A percentile compares a stretch with the other conserved stretches of the same genome.
Conservation (phyloP, 495 filamentous ascomycete species). For the Mytilinidion resinicola region DNA sequence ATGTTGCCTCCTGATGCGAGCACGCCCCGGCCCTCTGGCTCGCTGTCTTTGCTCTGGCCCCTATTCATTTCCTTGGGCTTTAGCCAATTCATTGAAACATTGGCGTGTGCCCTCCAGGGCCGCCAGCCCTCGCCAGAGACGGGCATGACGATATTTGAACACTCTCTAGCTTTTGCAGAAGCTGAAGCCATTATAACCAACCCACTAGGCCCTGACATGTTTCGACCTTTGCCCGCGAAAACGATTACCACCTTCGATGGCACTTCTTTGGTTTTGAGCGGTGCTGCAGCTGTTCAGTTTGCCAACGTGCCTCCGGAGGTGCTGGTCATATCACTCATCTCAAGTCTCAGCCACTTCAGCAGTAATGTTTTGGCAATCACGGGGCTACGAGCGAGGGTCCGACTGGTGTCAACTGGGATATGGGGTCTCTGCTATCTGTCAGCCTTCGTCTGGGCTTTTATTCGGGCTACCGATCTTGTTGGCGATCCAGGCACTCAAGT, state of each 20-base stretch:
- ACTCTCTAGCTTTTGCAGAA: constrained; percentile 93
- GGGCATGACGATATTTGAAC: constrained; percentile 94
- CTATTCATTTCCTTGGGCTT: constrained; percentile 75
- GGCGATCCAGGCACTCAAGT: constrained; percentile 22
- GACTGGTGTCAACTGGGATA: constrained; percentile 76
- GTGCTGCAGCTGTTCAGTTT: constrained; percentile 42
- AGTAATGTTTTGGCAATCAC: constrained; percentile 77
- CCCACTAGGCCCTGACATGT: constrained; percentile 63
- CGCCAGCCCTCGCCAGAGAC: constrained; percentile 72
- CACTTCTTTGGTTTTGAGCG: constrained; percentile 27
- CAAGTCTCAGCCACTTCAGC: constrained; percentile 78
- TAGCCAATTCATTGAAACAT: constrained; percentile 80
- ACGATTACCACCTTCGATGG: constrained; percentile 14
- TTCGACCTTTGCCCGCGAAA: constrained; percentile 12
- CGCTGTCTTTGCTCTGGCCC: constrained; percentile 79
- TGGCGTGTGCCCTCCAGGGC: constrained; percentile 87
- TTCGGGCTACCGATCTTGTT: constrained; percentile 19
- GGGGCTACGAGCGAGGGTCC: constrained; percentile 66
- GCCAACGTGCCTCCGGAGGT: constrained; percentile 86
- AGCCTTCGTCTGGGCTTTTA: constrained; percentile 64
- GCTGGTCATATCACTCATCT: constrained; percentile 78
- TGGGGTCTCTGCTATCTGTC: constrained; percentile 88
- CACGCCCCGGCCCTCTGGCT: constrained; percentile 52
- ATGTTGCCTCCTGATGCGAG: constrained; percentile 50
- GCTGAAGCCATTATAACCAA: constrained; percentile 79